A percentile compares a stretch with the other conserved stretches of the same genome.
Evolutionary conservation across 2,329 filamentous ascomycete genomes (phyloP).

Genomic region (Leptographium wingfieldii): DNA sequence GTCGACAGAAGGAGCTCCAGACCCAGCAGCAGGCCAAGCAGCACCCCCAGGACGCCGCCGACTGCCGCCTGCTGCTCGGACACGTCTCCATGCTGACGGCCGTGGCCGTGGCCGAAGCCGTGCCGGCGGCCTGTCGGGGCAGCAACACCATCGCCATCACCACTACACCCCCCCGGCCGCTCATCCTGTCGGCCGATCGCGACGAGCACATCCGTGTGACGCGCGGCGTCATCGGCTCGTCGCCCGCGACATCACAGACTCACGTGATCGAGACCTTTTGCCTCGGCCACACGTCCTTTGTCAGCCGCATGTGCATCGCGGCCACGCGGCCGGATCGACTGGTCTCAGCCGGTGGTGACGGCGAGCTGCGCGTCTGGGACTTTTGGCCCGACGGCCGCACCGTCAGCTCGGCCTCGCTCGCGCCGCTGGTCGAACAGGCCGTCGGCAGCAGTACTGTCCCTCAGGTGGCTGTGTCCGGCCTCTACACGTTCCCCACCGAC

Average conservation of each 20-base stretch:
- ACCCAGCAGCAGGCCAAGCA: slow-evolving; percentile 10
- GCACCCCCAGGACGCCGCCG: slow-evolving; percentile 16
- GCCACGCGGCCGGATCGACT: slow-evolving; percentile 44
- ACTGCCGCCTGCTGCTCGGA: slow-evolving; percentile 54
- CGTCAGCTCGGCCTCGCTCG: slow-evolving; percentile 40
- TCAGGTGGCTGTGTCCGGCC: slow-evolving; percentile 35
- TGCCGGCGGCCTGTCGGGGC: slow-evolving; percentile 11
- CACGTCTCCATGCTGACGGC: slow-evolving; percentile 93
- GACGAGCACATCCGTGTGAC: slow-evolving; percentile 78
- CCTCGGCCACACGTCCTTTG: slow-evolving; percentile 75
- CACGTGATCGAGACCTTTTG: slow-evolving; percentile 86
- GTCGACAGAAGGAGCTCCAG: slow-evolving; percentile 28
- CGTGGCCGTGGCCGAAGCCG: slow-evolving; percentile 40
- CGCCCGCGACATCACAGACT: slow-evolving; percentile 46
- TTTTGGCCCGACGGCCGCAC: slow-evolving; percentile 49
- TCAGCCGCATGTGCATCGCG: slow-evolving; percentile 63
- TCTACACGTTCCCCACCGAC: slow-evolving; percentile 20
- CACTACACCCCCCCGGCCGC: slow-evolving; percentile 19
- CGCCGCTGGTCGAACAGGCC: slow-evolving; percentile 34
- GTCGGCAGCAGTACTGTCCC: slow-evolving; percentile 6
- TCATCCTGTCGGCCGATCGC: slow-evolving; percentile 44
- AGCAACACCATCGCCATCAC: background rate
- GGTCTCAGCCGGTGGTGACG: slow-evolving; percentile 78
- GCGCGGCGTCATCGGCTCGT: slow-evolving; percentile 39
- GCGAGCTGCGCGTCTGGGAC: slow-evolving; percentile 67